Percentiles rank a stretch among this genome's conserved stretches.
phyloP scores from a whole-genome alignment of 345 rosid genomes.

The Moringa oleifera region DNA sequence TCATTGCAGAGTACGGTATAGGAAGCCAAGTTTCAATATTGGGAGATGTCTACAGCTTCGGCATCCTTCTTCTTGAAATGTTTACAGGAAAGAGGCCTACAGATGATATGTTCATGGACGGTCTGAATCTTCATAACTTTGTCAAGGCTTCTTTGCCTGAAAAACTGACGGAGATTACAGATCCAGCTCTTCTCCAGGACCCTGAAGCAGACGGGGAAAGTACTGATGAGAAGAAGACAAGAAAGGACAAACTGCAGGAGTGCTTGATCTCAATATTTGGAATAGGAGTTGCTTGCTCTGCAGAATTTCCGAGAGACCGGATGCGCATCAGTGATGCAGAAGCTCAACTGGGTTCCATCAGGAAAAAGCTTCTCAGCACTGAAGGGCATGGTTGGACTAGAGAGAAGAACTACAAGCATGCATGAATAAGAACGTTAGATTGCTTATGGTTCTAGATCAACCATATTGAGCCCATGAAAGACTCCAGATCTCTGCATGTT shows the following conservation, averaged over 20 bases:
- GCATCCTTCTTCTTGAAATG: background rate
- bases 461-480: too few relatives aligned
- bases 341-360: background rate
- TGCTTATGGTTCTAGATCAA: too few relatives aligned
- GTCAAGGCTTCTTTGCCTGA: conserved; percentile 1
- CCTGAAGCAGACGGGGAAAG: background rate
- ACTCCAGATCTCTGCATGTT: too few relatives aligned
- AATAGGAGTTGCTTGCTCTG: conserved; percentile 14
- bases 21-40: conserved; percentile 6
- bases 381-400: background rate
- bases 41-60: conserved; percentile 6
- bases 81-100: conserved; percentile 15
- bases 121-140: conserved; percentile 9
- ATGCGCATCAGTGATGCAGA: background rate
- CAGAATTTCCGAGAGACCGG: background rate
- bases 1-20: background rate
- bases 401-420: too few relatives aligned
- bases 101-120: background rate
- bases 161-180: background rate
- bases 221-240: background rate
- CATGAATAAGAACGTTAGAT: too few relatives aligned
- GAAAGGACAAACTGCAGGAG: background rate
- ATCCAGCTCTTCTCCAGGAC: background rate
- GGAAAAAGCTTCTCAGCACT: background rate
- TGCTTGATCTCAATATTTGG: conserved; percentile 9